phyloP scores from a whole-genome alignment of 805 yeast genomes.

The Brettanomyces bruxellensis region DNA sequence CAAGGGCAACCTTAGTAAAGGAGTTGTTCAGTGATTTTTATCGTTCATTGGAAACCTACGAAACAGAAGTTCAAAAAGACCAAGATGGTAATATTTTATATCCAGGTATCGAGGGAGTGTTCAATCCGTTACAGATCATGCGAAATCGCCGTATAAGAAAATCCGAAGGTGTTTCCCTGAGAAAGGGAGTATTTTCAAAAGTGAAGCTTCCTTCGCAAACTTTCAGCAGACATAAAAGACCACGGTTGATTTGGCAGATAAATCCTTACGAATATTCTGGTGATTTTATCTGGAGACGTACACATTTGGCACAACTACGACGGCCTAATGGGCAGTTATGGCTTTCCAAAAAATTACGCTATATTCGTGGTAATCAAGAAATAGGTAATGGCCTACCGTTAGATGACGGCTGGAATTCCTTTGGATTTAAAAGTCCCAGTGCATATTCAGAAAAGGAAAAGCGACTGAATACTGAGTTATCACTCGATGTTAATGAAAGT shows the following conservation, averaged over 20 bases:
- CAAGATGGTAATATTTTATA: constrained; percentile 19
- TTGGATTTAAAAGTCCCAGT: background rate
- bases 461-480: background rate
- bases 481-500: constrained; percentile 14
- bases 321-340: constrained; percentile 39
- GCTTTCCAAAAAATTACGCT: constrained; percentile 24
- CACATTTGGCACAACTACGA: constrained; percentile 44
- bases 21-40: constrained; percentile 40
- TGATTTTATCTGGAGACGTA: constrained; percentile 51
- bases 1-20: no score
- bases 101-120: constrained; percentile 54
- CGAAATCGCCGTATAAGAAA: constrained; percentile 57
- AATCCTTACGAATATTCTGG: constrained; percentile 48
- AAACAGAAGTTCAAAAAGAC: constrained; percentile 21
- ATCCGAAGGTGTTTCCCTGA: constrained; percentile 39
- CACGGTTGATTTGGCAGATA: constrained; percentile 52
- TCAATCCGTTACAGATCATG: constrained; percentile 77
- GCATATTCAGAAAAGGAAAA: background rate
- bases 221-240: constrained; percentile 39
- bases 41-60: constrained; percentile 34
- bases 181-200: constrained; percentile 17
- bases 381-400: background rate
- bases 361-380: background rate
- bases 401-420: background rate
- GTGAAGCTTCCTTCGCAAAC: constrained; percentile 59